A percentile compares a stretch with the other conserved stretches of the same genome.
These are phyloP conservation scores for Teunomyces tritomae DNA, from an alignment of 805 yeast genomes.

Conservation along the genomic window DNA sequence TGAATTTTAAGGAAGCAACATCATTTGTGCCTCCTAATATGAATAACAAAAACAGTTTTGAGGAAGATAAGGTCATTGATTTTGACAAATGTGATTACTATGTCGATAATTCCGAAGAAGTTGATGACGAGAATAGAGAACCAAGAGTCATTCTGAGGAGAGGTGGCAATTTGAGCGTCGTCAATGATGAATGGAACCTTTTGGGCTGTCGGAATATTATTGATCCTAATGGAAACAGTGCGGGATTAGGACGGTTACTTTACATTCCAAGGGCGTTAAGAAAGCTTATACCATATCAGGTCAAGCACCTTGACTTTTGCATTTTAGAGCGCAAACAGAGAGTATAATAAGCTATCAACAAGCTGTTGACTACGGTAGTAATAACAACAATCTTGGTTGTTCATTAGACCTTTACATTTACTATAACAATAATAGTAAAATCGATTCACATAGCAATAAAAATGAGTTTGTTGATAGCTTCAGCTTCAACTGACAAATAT, in stretches of 20 bases:
- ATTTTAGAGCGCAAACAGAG: constrained; percentile 24
- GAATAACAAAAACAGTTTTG: constrained; percentile 74
- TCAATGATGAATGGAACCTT: constrained; percentile 44
- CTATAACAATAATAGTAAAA: not conserved
- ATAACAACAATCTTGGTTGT: not conserved
- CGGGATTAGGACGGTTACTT: constrained; percentile 52
- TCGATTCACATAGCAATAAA: constrained; percentile 2
- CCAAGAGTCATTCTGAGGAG: constrained; percentile 15
- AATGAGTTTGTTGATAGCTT: not conserved
- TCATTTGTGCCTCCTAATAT: constrained; percentile 57
- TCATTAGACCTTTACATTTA: not conserved
- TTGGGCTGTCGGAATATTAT: constrained; percentile 50
- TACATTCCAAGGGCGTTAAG: constrained; percentile 44
- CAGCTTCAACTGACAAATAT: not conserved
- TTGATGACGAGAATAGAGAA: constrained; percentile 37
- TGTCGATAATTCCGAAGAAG: constrained; percentile 54
- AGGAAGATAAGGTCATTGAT: constrained; percentile 51
- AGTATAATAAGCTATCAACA: not conserved
- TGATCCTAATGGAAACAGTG: constrained; percentile 50
- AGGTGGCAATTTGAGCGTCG: constrained; percentile 14
- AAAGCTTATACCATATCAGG: constrained; percentile 26
- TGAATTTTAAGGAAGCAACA: constrained; percentile 26
- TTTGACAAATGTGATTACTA: constrained; percentile 62
- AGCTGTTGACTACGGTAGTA: not conserved
- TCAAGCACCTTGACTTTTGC: constrained; percentile 53